phyloP scores from a whole-genome alignment of 768 basidiomycete genomes.

The Termitomyces sp. region DNA sequence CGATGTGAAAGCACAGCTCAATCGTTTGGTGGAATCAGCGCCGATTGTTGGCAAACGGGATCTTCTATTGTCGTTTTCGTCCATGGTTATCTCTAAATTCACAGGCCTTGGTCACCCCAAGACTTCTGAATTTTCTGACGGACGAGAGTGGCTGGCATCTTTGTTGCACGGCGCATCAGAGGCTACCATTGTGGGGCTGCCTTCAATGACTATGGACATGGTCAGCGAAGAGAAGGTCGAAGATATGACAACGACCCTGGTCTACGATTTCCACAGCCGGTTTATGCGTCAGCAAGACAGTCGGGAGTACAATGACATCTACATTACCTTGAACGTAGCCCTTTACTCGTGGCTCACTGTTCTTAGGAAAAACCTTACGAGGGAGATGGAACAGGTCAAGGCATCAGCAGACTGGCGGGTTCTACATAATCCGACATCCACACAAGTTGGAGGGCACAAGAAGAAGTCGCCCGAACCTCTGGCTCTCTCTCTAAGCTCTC shows the following conservation, averaged over 20 bases:
- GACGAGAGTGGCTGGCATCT: slow-evolving; percentile 54
- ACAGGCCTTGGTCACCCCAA: slow-evolving; percentile 55
- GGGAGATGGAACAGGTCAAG: slow-evolving; percentile 76
- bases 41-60: slow-evolving; percentile 53
- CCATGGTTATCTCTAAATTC: slow-evolving; percentile 73
- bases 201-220: slow-evolving; percentile 83
- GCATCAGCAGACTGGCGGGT: slow-evolving; percentile 52
- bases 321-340: slow-evolving; percentile 80
- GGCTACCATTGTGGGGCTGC: slow-evolving; percentile 76
- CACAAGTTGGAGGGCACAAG: slow-evolving; percentile 21
- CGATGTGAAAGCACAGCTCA: slow-evolving; percentile 66
- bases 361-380: slow-evolving; percentile 68
- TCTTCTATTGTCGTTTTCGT: slow-evolving; percentile 68
- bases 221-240: slow-evolving; percentile 56
- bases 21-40: slow-evolving; percentile 56
- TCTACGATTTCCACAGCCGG: slow-evolving; percentile 71
- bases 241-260: slow-evolving; percentile 37
- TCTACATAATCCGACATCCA: slow-evolving; percentile 28
- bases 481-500: slow-evolving; percentile 20
- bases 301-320: slow-evolving; percentile 70
- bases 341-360: slow-evolving; percentile 81
- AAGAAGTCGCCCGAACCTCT: slow-evolving; percentile 40
- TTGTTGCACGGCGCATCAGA: slow-evolving; percentile 61
- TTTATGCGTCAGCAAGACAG: slow-evolving; percentile 54
- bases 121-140: slow-evolving; percentile 35